Percentiles rank a stretch among this genome's conserved stretches.
These are phyloP conservation scores for Talaromyces sp. DNA, from an alignment of 2,329 filamentous ascomycete species.

Conservation along the genomic window DNA sequence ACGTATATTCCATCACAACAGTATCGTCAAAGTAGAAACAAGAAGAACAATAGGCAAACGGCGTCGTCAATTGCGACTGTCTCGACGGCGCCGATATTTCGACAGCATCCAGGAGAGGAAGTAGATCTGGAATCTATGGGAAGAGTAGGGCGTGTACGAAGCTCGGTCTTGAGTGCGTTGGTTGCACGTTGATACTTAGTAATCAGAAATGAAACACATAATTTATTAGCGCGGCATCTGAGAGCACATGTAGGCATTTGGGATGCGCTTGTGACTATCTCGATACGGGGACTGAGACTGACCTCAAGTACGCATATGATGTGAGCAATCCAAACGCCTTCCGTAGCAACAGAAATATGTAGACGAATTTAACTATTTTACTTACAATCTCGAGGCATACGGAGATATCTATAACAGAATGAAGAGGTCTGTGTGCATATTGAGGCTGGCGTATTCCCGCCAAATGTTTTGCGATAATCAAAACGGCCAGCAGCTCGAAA, in stretches of 20 bases:
- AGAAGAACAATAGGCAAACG: neutral
- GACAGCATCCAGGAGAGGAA: slow-evolving; percentile 17
- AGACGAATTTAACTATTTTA: too few relatives aligned
- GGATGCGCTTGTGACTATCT: neutral
- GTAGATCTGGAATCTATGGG: neutral
- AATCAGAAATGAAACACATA: neutral
- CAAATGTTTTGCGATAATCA: too few relatives aligned
- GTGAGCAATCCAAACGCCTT: too few relatives aligned
- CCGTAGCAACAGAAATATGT: neutral
- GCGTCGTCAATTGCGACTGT: slow-evolving; percentile 3
- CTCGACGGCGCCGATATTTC: slow-evolving; percentile 16
- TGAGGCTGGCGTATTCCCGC: too few relatives aligned
- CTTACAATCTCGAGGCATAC: too few relatives aligned
- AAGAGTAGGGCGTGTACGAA: slow-evolving; percentile 5
- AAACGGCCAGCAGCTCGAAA: too few relatives aligned
- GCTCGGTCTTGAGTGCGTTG: slow-evolving; percentile 11
- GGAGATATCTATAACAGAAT: too few relatives aligned
- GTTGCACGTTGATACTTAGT: neutral
- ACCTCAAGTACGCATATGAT: neutral
- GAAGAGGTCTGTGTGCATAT: too few relatives aligned
- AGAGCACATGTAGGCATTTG: neutral
- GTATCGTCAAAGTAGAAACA: neutral
- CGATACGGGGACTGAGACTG: neutral
- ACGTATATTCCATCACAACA: neutral
- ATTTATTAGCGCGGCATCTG: neutral